Evolutionary conservation across 139 green algal species (phyloP), one percentile per base, ranked within the genome.

Genomic region (Chlamydomonas eustigma): DNA sequence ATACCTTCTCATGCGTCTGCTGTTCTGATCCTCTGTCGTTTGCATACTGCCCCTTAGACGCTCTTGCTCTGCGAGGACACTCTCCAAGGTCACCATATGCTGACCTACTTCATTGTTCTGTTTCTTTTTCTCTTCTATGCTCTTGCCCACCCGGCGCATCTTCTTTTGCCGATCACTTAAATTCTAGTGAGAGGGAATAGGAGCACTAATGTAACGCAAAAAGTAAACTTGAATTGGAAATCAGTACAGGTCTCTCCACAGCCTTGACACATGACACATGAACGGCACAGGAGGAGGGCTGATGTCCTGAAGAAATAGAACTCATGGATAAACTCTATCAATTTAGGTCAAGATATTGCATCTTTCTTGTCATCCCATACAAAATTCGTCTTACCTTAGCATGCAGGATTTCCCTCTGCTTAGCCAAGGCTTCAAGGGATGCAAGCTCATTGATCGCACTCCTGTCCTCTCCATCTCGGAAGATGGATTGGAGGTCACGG

Each of bases 401-500:
- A 51, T 86, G 81, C 77, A 86, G 74, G 51, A 36, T 34, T 37
- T 86, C 81, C 12, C 71, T 44, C 77, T 86, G 81, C 78, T 88
- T 83, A 35, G 80, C 71, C 25, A 90, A 76, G 3, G 75, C 74
- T 79, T 93, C 87, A 36, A 92, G 74, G 22, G 30, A 78, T 24
- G 74, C 74, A 1, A 78, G 63, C 80, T 93, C 86, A 37, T 85
- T 74, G 24, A 58, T 67, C 12, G 24, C 2, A 63, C 70, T 63
- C 51, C 44, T 32, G 67, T 78, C 75, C 36, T 73, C 72, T 32
- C 76, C 78, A 31, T 87, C 76, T 22, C 74, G 78, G 73, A 82
- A 78, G 39, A 81, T 72, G 1, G 71, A 31, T 58, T 92, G 88
- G 73, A 92, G 79, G 38, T 89, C 83, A 33, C 90, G 85, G 2